Conservation (phyloP, 2,329 filamentous ascomycete genomes). For the Colletotrichum theobromicola region DNA sequence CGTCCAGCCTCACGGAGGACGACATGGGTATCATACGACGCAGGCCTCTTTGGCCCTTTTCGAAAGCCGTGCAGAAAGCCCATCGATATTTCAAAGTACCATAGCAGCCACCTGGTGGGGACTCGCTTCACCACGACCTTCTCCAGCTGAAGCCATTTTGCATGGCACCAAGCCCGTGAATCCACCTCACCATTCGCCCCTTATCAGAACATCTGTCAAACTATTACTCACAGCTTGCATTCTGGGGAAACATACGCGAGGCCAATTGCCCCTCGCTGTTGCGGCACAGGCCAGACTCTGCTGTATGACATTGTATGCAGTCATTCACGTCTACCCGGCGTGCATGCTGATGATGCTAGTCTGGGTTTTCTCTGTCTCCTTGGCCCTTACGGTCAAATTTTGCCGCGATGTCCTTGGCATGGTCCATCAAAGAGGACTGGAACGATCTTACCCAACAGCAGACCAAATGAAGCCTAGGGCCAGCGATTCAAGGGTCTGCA, state of each 20-base stretch:
- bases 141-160: background rate
- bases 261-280: background rate
- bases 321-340: background rate
- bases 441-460: background rate
- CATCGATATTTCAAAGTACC: slow-evolving; percentile 9
- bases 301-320: background rate
- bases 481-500: background rate
- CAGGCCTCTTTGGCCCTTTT: background rate
- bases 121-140: slow-evolving; percentile 2
- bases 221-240: slow-evolving; percentile 17
- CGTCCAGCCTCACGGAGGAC: background rate
- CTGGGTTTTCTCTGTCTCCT: background rate
- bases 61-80: slow-evolving; percentile 3
- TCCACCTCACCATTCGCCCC: background rate
- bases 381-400: background rate
- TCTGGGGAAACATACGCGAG: background rate
- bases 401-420: slow-evolving; percentile 8
- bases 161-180: background rate
- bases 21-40: slow-evolving; percentile 16
- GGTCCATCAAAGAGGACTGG: background rate
- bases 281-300: background rate
- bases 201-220: slow-evolving; percentile 4
- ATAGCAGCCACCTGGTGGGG: slow-evolving; percentile 1
- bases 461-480: background rate
- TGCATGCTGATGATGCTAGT: background rate